These are phyloP conservation scores for Phytopythium boreale DNA, from an alignment of 352 stramenopile species.

Conservation along the genomic window DNA sequence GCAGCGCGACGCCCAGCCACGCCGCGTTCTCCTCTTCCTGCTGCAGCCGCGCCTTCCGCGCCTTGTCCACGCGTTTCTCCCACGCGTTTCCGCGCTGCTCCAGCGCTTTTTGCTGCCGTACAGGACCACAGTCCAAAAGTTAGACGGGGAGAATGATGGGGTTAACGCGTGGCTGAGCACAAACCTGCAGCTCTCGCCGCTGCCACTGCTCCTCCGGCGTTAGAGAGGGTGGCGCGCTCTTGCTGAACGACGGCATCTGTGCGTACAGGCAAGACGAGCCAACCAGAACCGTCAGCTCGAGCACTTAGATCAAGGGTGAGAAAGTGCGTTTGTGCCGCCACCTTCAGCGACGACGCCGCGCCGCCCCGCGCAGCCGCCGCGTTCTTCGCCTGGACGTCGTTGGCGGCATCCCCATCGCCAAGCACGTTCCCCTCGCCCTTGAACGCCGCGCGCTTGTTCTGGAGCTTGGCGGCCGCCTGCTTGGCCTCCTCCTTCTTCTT, in stretches of 20 bases:
- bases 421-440: slow-evolving; percentile 66
- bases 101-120: slow-evolving; percentile 43
- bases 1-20: slow-evolving; percentile 29
- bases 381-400: background rate
- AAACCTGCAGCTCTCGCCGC: slow-evolving; percentile 61
- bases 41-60: slow-evolving; percentile 43
- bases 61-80: slow-evolving; percentile 66
- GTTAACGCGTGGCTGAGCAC: background rate
- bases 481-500: slow-evolving; percentile 81
- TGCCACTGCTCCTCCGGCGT: slow-evolving; percentile 53
- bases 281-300: background rate
- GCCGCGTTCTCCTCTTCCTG: slow-evolving; percentile 48
- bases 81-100: slow-evolving; percentile 58
- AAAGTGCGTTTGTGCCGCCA: background rate
- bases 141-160: too few relatives aligned
- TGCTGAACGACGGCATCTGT: slow-evolving; percentile 42
- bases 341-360: slow-evolving; percentile 26
- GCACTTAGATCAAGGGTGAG: background rate
- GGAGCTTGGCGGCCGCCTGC: slow-evolving; percentile 60
- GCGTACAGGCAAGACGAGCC: slow-evolving; percentile 1
- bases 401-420: slow-evolving; percentile 20
- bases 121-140: background rate
- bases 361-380: slow-evolving; percentile 12
- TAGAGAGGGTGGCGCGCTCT: slow-evolving; percentile 30
- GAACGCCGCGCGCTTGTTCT: slow-evolving; percentile 67